Evolutionary conservation across 345 rosid genomes (phyloP).

Genomic region (Mangifera indica): DNA sequence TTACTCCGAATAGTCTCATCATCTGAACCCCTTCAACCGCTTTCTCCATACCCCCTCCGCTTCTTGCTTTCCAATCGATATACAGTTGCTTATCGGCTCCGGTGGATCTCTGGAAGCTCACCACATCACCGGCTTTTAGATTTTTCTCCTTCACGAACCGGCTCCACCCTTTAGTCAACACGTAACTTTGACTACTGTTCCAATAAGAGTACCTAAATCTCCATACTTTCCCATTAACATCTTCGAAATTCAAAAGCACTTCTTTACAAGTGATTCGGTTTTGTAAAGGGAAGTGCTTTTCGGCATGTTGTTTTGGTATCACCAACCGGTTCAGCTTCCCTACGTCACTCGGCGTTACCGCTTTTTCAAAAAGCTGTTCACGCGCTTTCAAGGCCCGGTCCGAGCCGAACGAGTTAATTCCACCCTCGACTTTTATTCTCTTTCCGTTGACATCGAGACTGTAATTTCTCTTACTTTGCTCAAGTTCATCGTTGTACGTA

Average conservation of each 20-base stretch:
- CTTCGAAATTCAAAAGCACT: constrained; percentile 43
- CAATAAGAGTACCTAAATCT: constrained; percentile 58
- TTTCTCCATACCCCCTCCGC: constrained; percentile 21
- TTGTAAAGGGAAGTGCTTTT: constrained; percentile 45
- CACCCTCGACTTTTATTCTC: too few species aligned
- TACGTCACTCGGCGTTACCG: constrained; percentile 58
- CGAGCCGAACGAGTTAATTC: background rate
- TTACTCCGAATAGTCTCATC: constrained; percentile 78
- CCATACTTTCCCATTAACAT: constrained; percentile 43
- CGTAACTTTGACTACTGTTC: constrained; percentile 69
- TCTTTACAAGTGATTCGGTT: constrained; percentile 30
- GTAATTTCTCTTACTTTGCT: constrained; percentile 37
- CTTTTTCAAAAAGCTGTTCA: constrained; percentile 48
- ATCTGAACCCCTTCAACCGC: constrained; percentile 43
- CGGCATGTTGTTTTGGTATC: constrained; percentile 59
- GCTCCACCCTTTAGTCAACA: constrained; percentile 68
- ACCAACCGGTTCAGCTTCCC: constrained; percentile 61
- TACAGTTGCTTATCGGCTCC: constrained; percentile 47
- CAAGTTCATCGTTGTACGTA: constrained; percentile 50
- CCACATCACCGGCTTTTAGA: constrained; percentile 50
- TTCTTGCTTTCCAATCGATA: constrained; percentile 53
- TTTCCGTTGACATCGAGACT: background rate
- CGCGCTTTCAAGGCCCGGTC: constrained; percentile 3
- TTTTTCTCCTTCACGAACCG: constrained; percentile 54
- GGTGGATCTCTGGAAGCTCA: constrained; percentile 38